Conservation (phyloP, 805 yeast genomes). For the Starmerella geochares region DNA sequence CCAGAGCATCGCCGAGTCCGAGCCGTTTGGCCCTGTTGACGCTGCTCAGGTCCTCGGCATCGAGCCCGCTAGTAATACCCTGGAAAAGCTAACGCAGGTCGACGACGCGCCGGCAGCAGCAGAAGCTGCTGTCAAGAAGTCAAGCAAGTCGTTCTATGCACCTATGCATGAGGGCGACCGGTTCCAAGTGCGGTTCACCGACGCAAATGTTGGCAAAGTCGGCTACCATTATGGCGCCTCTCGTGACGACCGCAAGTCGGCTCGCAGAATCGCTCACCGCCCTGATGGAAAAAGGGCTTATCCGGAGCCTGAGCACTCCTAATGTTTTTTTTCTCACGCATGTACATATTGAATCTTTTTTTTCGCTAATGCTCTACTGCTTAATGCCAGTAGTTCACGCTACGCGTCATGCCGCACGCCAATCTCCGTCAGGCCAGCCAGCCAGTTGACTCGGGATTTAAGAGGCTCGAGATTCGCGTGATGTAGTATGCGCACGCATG, state of each 20-base stretch:
- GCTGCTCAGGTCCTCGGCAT: conserved; percentile 77
- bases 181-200: conserved; percentile 59
- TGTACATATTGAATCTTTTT: conserved; percentile 1
- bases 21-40: conserved; percentile 91
- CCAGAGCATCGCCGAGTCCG: conserved; percentile 82
- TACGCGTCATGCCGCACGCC: no score
- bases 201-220: conserved; percentile 69
- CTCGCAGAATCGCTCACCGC: conserved; percentile 40
- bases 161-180: conserved; percentile 59
- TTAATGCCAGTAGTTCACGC: no score
- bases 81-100: conserved; percentile 44
- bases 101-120: conserved; percentile 14
- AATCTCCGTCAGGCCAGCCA: no score
- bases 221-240: conserved; percentile 90
- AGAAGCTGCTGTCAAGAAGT: conserved; percentile 32
- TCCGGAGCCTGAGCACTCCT: conserved; percentile 26
- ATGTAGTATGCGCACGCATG: no score
- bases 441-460: no score
- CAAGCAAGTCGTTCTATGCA: conserved; percentile 39
- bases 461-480: no score
- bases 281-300: conserved; percentile 24
- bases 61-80: conserved; percentile 77
- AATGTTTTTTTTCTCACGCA: not conserved
- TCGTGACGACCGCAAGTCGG: conserved; percentile 76
- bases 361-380: no score